Evolutionary conservation across 345 rosid species (phyloP).

Genomic region (Xanthoceras sorbifolium): DNA sequence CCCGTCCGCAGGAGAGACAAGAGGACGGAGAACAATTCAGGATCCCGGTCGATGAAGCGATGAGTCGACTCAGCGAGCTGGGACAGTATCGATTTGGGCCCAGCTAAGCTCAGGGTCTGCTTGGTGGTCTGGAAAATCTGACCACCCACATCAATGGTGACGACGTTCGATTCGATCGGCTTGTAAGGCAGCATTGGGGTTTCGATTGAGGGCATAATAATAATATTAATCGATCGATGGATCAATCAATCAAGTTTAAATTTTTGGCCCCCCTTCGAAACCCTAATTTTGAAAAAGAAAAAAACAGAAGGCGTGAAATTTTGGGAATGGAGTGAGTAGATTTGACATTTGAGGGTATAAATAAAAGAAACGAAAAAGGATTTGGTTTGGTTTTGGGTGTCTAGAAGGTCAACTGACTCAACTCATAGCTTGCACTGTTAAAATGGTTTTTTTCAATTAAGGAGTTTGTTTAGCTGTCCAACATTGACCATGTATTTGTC

Average conservation of each 20-base stretch:
- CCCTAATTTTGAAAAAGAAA: background rate
- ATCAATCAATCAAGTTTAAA: background rate
- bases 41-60: constrained; percentile 85
- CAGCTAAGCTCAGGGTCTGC: constrained; percentile 68
- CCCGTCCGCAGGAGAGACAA: constrained; percentile 85
- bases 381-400: background rate
- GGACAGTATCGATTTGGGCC: constrained; percentile 62
- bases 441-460: background rate
- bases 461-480: constrained; percentile 8
- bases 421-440: background rate
- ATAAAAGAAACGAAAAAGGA: background rate
- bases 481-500: constrained; percentile 11
- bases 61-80: constrained; percentile 49
- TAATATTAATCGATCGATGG: background rate
- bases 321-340: background rate
- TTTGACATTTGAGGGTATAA: background rate
- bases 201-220: constrained; percentile 31
- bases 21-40: constrained; percentile 70
- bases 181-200: background rate
- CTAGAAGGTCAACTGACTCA: background rate
- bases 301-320: background rate
- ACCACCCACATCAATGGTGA: constrained; percentile 77
- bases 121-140: constrained; percentile 79
- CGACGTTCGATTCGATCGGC: constrained; percentile 31
- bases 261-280: background rate